phyloP scores from a whole-genome alignment of 805 yeast species.

The Zygotorulaspora danielsina region DNA sequence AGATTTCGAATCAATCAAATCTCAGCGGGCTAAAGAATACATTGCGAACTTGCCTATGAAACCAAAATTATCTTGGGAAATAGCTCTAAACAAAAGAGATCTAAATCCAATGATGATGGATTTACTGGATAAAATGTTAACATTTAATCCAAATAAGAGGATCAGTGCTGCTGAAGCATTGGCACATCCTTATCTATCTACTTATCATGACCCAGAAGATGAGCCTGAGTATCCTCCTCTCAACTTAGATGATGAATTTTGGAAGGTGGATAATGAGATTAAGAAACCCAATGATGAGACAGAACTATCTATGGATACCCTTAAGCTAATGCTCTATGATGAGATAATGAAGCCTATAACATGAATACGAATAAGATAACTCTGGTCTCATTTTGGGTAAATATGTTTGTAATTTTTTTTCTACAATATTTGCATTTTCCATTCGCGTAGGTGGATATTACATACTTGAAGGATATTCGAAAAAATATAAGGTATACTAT shows the following conservation, averaged over 20 bases:
- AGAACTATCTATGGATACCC: slow-evolving; percentile 64
- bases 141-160: slow-evolving; percentile 71
- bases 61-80: slow-evolving; percentile 47
- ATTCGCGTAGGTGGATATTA: too few species aligned
- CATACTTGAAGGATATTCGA: too few species aligned
- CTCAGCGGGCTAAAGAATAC: slow-evolving; percentile 72
- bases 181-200: slow-evolving; percentile 63
- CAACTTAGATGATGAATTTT: slow-evolving; percentile 37
- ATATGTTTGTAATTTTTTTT: too few species aligned
- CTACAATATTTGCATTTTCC: too few species aligned
- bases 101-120: slow-evolving; percentile 51
- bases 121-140: slow-evolving; percentile 61
- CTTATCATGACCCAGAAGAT: slow-evolving; percentile 68
- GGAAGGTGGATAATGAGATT: slow-evolving; percentile 40
- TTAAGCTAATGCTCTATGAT: slow-evolving; percentile 71
- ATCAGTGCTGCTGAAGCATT: slow-evolving; percentile 72
- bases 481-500: too few species aligned
- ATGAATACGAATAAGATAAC: slow-evolving; percentile 15
- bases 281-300: slow-evolving; percentile 49
- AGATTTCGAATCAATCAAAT: slow-evolving; percentile 68
- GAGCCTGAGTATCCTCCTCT: slow-evolving; percentile 50
- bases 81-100: slow-evolving; percentile 23
- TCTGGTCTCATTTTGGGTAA: too few species aligned
- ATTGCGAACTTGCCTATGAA: slow-evolving; percentile 62
- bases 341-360: slow-evolving; percentile 62